Conservation (phyloP, 495 filamentous ascomycete species). For the Penicillium roqueforti region DNA sequence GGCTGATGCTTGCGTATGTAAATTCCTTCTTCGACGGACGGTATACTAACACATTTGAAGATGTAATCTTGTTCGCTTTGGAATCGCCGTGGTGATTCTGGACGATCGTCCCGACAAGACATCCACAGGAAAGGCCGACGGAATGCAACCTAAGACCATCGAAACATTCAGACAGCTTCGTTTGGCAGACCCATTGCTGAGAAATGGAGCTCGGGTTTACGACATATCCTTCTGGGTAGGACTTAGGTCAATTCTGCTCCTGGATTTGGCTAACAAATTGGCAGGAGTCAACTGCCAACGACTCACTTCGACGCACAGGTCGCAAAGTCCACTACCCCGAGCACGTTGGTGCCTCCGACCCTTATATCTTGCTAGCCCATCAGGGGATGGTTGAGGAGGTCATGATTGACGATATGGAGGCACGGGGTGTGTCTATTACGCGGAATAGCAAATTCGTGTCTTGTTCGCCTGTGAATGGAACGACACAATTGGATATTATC, state of each 20-base stretch:
- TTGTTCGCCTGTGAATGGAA: constrained; percentile 38
- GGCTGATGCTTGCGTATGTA: constrained; percentile 63
- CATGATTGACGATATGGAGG: constrained; percentile 59
- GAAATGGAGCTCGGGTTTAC: constrained; percentile 60
- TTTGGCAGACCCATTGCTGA: constrained; percentile 58
- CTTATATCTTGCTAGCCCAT: constrained; percentile 68
- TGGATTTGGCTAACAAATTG: constrained; percentile 3
- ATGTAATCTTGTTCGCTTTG: constrained; percentile 62
- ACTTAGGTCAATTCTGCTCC: background rate
- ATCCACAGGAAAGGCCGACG: constrained; percentile 70
- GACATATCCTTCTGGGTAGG: constrained; percentile 69
- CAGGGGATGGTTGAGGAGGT: constrained; percentile 70
- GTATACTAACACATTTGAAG: constrained; percentile 25
- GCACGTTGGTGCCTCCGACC: constrained; percentile 64
- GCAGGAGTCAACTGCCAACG: constrained; percentile 52
- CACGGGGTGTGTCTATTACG: constrained; percentile 52
- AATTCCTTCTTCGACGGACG: background rate
- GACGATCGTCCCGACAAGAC: constrained; percentile 68
- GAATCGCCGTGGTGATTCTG: constrained; percentile 65
- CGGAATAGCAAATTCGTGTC: constrained; percentile 54
- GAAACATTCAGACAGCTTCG: constrained; percentile 69
- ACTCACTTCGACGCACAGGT: constrained; percentile 56
- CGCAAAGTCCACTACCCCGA: constrained; percentile 68
- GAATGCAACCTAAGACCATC: constrained; percentile 73
- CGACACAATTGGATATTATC: constrained; percentile 15